Base-by-base conservation (phyloP, 2,329 filamentous ascomycete species). In the Penicillium sp. region DNA sequence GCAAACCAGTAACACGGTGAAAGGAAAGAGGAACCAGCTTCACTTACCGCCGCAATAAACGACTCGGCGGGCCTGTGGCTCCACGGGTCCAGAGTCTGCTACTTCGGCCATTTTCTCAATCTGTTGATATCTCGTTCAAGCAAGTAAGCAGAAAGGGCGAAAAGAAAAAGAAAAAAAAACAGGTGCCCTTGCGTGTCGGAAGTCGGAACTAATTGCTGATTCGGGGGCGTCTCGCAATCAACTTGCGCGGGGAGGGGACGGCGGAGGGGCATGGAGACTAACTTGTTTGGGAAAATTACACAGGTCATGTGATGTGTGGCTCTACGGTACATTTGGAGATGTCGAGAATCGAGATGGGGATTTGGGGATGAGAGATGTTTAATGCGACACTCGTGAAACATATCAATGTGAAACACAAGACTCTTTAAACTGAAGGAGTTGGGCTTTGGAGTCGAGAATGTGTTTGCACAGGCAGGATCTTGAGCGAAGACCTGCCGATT, bases 31-130 rank as follows among this genome's bases (percentile, higher is more conserved):
- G 39, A 24, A 24, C 12, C 13, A 38, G 27, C 9, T 39, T 18
- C 35, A 64, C 74, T 62, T 63, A 80, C 79, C 76, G 71, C 79
- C 81, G 65, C 82, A 85, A 64, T 85, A 84, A 45, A 78, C 64
- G 51, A 84, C 70, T 43, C 76, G 70, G 59, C 76, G 75, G n/a
- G 81, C 75, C 62, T 71, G 74, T 45, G 71, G 65, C 52, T 74
- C 73, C 26, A 59, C 54, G 28, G 69, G 62, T 36, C 50, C 55
- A 39, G 58, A 53, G 54, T 66, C 68, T 49, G 57, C 60, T 26
- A 63, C 57, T 45, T 67, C 66, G n/a, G 64, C 65, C 65, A 68
- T 69, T 39, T 39, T 58, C 45, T 27, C 41, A 35, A 12, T 35
- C 40, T 41, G 18, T 18, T 18, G 18, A 18, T 18, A 18, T 18